Evolutionary conservation across 2,329 filamentous ascomycete species (phyloP), one percentile per base, ranked within the genome.

Genomic region (Trichophaea hybrida): DNA sequence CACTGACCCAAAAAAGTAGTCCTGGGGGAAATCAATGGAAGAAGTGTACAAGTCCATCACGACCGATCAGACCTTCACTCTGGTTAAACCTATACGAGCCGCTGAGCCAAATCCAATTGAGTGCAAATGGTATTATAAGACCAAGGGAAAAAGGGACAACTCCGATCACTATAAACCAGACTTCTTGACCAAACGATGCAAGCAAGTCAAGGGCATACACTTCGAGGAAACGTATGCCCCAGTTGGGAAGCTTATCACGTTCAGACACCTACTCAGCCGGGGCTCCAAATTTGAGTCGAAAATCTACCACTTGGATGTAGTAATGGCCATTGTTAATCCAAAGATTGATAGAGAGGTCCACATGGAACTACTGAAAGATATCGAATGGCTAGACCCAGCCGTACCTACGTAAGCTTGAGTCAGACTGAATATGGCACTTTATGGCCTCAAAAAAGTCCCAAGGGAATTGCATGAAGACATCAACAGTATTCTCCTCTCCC

Each of bases 261-360:
- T 61, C 17, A 17, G 51, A 6, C 46, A 52, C 34, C 31, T 37
- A 3, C 13, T 59, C 1, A 13, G 33, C 0, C n/a, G 55, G 1
- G 34, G 40, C 4, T 32, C 52, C 1, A 8, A 31, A 1, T 31
- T 59, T 13, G 31, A 58, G 12, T 63, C 32, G 55, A 17, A 62
- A 12, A 52, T 64, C 7, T n/a, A 66, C 1, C 61, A 65, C 38
- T 58, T 66, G 40, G 63, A 67, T 44, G 59, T 63, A 5, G 50
- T 53, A 1, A 63, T 63, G 6, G 65, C 69, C 6, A 72, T 72
- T 57, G 66, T 72, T 5, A 65, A 72, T 58, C 62, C 66, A 0
- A 48, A 64, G 6, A 64, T 71, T 34, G 38, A 69, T 40, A 59
- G 64, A 4, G 24, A 55, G 6, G 61, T 72, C 10, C 71, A 68